These are phyloP conservation scores for Bryoglossum gracile DNA, from an alignment of 495 filamentous ascomycete species.

Conservation along the genomic window DNA sequence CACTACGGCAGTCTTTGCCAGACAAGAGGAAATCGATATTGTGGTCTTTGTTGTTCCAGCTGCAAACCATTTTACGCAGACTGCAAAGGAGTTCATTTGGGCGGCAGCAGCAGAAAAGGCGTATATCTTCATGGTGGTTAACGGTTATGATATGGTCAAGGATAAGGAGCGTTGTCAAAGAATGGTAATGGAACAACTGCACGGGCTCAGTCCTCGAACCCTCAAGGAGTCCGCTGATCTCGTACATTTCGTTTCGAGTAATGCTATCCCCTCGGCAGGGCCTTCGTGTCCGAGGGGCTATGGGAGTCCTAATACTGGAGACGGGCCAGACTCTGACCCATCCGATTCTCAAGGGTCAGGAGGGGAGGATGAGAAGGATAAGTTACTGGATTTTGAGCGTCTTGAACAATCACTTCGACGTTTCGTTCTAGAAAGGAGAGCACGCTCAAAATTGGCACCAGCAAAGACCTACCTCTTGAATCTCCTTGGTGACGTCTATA, in stretches of 20 bases:
- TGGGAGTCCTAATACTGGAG: constrained; percentile 49
- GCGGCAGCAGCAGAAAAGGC: constrained; percentile 94
- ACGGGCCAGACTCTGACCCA: constrained; percentile 49
- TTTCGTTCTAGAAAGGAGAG: constrained; percentile 94
- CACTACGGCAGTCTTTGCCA: constrained; percentile 91
- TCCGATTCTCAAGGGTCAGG: constrained; percentile 54
- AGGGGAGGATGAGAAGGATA: constrained; percentile 84
- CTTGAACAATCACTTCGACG: constrained; percentile 81
- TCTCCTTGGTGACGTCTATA: constrained; percentile 75
- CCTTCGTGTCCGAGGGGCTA: constrained; percentile 45
- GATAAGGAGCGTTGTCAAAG: constrained; percentile 81
- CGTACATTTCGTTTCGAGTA: constrained; percentile 96
- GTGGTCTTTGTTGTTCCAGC: constrained; percentile 98
- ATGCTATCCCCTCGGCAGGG: constrained; percentile 69
- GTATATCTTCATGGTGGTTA: constrained; percentile 98
- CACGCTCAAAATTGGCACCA: constrained; percentile 89
- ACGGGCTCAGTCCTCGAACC: constrained; percentile 75
- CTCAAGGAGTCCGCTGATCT: constrained; percentile 89
- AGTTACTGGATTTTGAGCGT: constrained; percentile 78
- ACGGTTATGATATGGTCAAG: constrained; percentile 88
- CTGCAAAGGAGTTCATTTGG: constrained; percentile 93
- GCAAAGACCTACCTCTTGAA: constrained; percentile 96
- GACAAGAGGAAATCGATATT: constrained; percentile 97
- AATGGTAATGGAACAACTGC: constrained; percentile 86
- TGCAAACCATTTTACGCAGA: constrained; percentile 93